A percentile compares a stretch with the other conserved stretches of the same genome.
phyloP scores from a whole-genome alignment of 2,329 filamentous ascomycete species.

The Thielaviopsis musarum region DNA sequence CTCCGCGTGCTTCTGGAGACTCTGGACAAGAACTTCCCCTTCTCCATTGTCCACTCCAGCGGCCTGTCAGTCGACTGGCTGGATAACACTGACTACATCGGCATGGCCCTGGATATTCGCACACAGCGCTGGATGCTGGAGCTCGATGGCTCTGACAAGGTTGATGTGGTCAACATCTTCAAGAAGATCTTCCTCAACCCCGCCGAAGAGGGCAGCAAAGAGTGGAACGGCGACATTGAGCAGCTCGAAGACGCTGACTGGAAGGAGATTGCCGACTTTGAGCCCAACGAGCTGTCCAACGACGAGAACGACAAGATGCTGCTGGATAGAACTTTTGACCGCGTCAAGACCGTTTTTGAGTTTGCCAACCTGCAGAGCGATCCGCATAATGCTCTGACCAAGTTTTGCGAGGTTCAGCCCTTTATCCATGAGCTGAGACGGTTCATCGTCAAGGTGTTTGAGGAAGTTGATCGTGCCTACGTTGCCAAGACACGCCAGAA shows the following conservation, averaged over 20 bases:
- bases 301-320: conserved; percentile 7
- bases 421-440: conserved; percentile 10
- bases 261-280: conserved; percentile 10
- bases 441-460: conserved; percentile 11
- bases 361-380: conserved; percentile 7
- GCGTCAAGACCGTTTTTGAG: conserved; percentile 7
- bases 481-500: conserved; percentile 12
- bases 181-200: conserved; percentile 19
- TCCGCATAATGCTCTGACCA: conserved; percentile 2
- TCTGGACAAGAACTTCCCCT: conserved; percentile 19
- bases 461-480: conserved; percentile 11
- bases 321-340: conserved; percentile 4
- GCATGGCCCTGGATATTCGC: conserved; percentile 22
- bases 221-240: conserved; percentile 14
- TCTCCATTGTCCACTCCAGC: conserved; percentile 16
- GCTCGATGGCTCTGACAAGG: conserved; percentile 10
- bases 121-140: conserved; percentile 20
- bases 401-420: conserved; percentile 9
- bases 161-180: conserved; percentile 15
- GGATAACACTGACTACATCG: conserved; percentile 13
- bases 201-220: conserved; percentile 15
- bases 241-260: conserved; percentile 6
- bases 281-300: conserved; percentile 8
- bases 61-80: conserved; percentile 11
- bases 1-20: conserved; percentile 18